Evolutionary conservation across 192 early-diverging fungal species (phyloP), one percentile per base, ranked within the genome.

Genomic region (Coemansia sp.): DNA sequence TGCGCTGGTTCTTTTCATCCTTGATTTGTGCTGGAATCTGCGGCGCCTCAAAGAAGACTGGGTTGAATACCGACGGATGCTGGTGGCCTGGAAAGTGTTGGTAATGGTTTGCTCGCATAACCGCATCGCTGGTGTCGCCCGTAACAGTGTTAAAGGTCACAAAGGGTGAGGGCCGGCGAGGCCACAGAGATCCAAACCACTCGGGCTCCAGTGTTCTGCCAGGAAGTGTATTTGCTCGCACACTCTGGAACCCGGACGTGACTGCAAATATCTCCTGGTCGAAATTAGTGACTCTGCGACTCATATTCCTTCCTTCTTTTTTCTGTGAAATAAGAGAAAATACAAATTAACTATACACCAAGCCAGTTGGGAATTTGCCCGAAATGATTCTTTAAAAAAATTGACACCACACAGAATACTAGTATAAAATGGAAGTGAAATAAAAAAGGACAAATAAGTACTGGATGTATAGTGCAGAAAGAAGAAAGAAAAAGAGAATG

Each of bases 251-350:
- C 16, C 65, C 69, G 13, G 77, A 65, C 13, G 64, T 42, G 18
- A 45, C 56, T 1, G 72, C 19, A 39, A 68, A 80, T 44, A 80
- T 72, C 56, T 80, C 72, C 32, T 66, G 56, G 63, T 74, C 65
- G 53, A 80, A 80, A 69, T 80, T 80, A 12, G 77, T 68, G n/a
- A 71, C 62, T 12, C 69, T 57, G 6, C 66, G 75, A 10, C 54
- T 54, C 69, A n/a, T n/a, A n/a, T n/a, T n/a, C n/a, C n/a, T n/a
- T n/a, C n/a, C n/a, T n/a, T n/a, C n/a, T n/a, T n/a, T n/a, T n/a
- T n/a, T n/a, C n/a, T n/a, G n/a, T n/a, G n/a, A n/a, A n/a, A n/a
- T n/a, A n/a, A n/a, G n/a, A n/a, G n/a, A 59, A 39, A 38, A 5
- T 61, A 12, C 18, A 61, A 32, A 39, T 0, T 52, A 53, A 48